Base-by-base conservation (phyloP, 441 rosid species). In the Bocquillonia castaneifolia region DNA sequence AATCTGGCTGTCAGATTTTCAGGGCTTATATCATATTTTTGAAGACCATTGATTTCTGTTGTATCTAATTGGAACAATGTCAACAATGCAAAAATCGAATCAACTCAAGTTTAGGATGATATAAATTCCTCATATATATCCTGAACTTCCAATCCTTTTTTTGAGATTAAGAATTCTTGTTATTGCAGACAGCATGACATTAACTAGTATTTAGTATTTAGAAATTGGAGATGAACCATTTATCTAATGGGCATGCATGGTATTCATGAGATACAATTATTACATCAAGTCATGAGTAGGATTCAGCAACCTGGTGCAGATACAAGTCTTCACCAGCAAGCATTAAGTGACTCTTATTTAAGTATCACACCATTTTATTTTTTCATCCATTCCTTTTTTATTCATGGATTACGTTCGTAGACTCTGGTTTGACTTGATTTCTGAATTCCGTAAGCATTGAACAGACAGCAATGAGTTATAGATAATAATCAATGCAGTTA, bases 391-490 rank as follows among this genome's bases (percentile, higher is more conserved):
- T 15, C 40, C n/a, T 22, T 10, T 3, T 39, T 66, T 39, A 12
- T 57, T 56, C 4, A 51, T 50, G 51, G 23, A 53, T 37, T 44
- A 23, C 45, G 23, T 12, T 22, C 17, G 45, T 32, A 32, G 47
- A 20, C 8, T 2, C 36, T 58, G 32, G 7, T 22, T 28, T 32
- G 9, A 42, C 71, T 44, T 44, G 44, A 67, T 26, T 42, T 47
- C 47, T 32, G 18, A 58, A 28, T 58, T 34, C 57, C 34, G 72
- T 17, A 45, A 45, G 50, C 12, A 23, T 26, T 59, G 56, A 58
- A 25, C 64, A 47, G 64, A 39, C 0, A 18, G 29, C 53, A 15
- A 28, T 42, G 39, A 23, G 22, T 48, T 32, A 63, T 23, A 5
- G 1, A 51, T 20, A 20, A 7, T 1, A 9, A 53, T 6, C 6